Evolutionary conservation across 345 rosid species (phyloP).

Genomic region (Linum trigynum): DNA sequence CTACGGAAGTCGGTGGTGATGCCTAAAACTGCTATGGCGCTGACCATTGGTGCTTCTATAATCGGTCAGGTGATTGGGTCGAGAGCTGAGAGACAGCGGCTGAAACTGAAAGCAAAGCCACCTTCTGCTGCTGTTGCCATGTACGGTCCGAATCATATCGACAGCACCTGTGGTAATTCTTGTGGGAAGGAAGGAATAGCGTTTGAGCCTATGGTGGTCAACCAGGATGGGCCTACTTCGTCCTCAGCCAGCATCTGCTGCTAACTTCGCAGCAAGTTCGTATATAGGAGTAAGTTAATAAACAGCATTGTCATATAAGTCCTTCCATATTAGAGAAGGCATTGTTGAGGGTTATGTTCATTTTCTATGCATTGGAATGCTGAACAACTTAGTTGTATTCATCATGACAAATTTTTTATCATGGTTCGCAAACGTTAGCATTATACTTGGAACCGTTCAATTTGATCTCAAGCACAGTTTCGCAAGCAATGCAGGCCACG

Average conservation of each 20-base stretch:
- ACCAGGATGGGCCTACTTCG: conserved; percentile 6
- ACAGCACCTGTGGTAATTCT: conserved; percentile 16
- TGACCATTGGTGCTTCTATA: conserved; percentile 80
- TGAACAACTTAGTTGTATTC: no score
- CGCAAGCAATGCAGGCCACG: no score
- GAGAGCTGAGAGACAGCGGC: conserved; percentile 69
- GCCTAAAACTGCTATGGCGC: conserved; percentile 84
- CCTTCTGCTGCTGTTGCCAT: conserved; percentile 12
- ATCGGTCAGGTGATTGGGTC: conserved; percentile 84
- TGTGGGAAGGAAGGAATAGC: conserved; percentile 30
- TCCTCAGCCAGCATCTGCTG: conserved; percentile 12
- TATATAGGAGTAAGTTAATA: not conserved
- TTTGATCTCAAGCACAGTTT: no score
- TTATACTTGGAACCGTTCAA: no score
- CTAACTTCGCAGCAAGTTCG: not conserved
- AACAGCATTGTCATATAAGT: not conserved
- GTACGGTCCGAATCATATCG: conserved; percentile 14
- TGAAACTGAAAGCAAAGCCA: conserved; percentile 30
- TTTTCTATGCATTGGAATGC: no score
- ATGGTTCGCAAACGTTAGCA: no score
- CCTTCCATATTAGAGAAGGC: no score
- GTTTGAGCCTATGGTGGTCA: conserved; percentile 13
- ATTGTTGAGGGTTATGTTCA: no score
- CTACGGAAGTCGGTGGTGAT: conserved; percentile 74
- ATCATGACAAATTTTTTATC: no score